Evolutionary conservation across 306 rosid genomes (phyloP).

Genomic region (Vachellia collinsii): DNA sequence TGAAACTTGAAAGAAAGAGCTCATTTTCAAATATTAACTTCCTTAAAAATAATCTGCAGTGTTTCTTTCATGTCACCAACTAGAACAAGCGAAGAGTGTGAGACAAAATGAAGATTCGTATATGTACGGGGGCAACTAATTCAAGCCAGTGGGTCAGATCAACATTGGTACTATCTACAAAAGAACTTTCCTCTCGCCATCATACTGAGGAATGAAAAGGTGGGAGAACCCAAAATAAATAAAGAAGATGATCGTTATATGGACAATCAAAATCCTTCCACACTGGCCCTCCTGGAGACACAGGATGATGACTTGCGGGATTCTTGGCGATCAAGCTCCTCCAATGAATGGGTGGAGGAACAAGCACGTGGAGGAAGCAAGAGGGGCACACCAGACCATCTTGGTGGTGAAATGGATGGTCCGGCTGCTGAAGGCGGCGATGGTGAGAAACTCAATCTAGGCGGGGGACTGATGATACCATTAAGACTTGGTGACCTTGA

Average conservation of each 20-base stretch:
- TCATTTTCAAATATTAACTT: constrained; percentile 15
- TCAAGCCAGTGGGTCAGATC: constrained; percentile 32
- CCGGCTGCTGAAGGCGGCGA: constrained; percentile 52
- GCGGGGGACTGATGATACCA: constrained; percentile 52
- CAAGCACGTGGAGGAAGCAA: constrained; percentile 56
- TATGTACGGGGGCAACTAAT: constrained; percentile 29
- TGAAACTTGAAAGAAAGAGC: neutral
- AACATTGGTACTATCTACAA: constrained; percentile 53
- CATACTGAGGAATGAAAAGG: constrained; percentile 37
- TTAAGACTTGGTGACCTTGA: constrained; percentile 67
- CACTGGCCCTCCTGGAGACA: constrained; percentile 48
- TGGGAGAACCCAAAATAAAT: constrained; percentile 39
- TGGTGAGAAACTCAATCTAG: constrained; percentile 61
- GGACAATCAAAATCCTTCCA: constrained; percentile 66
- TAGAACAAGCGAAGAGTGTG: neutral
- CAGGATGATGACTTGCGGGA: constrained; percentile 57
- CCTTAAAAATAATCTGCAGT: constrained; percentile 7
- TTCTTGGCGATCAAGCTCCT: constrained; percentile 57
- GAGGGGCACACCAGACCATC: constrained; percentile 42
- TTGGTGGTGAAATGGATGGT: constrained; percentile 55
- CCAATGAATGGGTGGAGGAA: constrained; percentile 54
- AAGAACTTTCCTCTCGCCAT: constrained; percentile 37
- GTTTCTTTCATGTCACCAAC: constrained; percentile 14
- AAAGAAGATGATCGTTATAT: constrained; percentile 36
- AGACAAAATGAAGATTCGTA: constrained; percentile 14